A percentile compares a stretch with the other conserved stretches of the same genome.
Conservation (phyloP, 2,329 filamentous ascomycete genomes). For the Cercospora janseana region DNA sequence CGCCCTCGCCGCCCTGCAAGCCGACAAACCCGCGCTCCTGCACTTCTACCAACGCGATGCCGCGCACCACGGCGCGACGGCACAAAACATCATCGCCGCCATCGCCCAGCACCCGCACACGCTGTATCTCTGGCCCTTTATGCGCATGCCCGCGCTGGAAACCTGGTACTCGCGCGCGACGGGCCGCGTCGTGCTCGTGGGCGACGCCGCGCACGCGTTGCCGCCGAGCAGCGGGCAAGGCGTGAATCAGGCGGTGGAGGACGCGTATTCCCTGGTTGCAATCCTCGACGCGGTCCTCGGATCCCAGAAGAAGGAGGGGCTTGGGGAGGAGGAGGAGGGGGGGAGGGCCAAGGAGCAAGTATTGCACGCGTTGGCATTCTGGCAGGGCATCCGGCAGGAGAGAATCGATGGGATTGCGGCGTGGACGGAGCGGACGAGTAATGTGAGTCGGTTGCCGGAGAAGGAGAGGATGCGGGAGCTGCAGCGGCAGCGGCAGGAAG, state of each 20-base stretch:
- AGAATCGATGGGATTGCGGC: conserved; percentile 27
- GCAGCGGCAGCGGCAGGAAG: too few species aligned
- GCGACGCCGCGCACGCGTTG: conserved; percentile 59
- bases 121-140: conserved; percentile 32
- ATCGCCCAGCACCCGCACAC: conserved; percentile 21
- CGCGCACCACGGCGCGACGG: conserved; percentile 24
- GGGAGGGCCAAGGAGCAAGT: conserved; percentile 3
- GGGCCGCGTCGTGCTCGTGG: conserved; percentile 53
- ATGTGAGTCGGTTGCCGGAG: conserved; percentile 28
- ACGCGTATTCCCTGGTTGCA: conserved; percentile 50
- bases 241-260: conserved; percentile 56
- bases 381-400: conserved; percentile 29
- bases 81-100: conserved; percentile 27
- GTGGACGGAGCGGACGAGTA: conserved; percentile 24
- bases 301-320: too few species aligned
- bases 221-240: conserved; percentile 57
- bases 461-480: too few species aligned
- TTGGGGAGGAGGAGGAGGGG: not conserved
- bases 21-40: conserved; percentile 30
- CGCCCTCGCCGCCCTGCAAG: conserved; percentile 38
- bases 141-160: conserved; percentile 41
- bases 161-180: conserved; percentile 43
- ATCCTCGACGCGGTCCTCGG: conserved; percentile 37
- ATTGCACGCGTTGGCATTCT: conserved; percentile 23
- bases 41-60: conserved; percentile 21